Evolutionary conservation across 1,284 basidiomycete species (phyloP), one percentile per base, ranked within the genome.

Genomic region (Coriolopsis trogii): DNA sequence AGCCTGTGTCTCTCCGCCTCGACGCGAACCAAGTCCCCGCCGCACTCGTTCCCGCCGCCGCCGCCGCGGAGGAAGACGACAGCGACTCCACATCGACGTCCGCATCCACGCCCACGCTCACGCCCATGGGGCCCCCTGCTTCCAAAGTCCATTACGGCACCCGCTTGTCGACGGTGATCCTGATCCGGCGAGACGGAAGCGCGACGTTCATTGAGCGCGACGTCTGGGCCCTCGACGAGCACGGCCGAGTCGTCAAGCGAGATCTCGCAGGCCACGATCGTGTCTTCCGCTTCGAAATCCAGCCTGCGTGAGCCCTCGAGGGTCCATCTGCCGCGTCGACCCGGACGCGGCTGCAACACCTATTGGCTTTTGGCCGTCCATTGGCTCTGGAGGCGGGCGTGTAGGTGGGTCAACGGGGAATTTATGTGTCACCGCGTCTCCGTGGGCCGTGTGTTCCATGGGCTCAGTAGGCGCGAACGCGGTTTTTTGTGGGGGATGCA

Each of bases 201-300:
- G 86, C 80, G 10, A 52, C 80, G 13, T 91, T 90, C 63, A 72
- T 86, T 43, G 90, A 92, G 66, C 72, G 87, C 49, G 88, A 92
- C 65, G 72, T 82, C 39, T 91, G 87, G 87, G 66, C 63, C 50
- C 59, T 80, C 39, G 69, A 60, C 36, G 52, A 63, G 13, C 69
- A 75, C 33, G 78, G 61, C 41, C 46, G 49, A 42, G 57, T 56
- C 6, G 49, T 48, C 39, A 62, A 47, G 62, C 70, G 73, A 57
- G 73, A 76, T 65, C 70, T 73, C n/a, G n/a, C n/a, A 44, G 55
- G 69, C 26, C 72, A 71, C 41, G 72, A 83, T 65, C 80, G 82
- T 57, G 67, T 73, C 41, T 83, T 81, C 67, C 73, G 72, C 56
- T 84, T 85, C 68, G 64, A 72, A 56, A 63, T 84, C 52, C 63